These are phyloP conservation scores for Zymoseptoria passerinii DNA, from an alignment of 2,329 filamentous ascomycete species.

Conservation along the genomic window DNA sequence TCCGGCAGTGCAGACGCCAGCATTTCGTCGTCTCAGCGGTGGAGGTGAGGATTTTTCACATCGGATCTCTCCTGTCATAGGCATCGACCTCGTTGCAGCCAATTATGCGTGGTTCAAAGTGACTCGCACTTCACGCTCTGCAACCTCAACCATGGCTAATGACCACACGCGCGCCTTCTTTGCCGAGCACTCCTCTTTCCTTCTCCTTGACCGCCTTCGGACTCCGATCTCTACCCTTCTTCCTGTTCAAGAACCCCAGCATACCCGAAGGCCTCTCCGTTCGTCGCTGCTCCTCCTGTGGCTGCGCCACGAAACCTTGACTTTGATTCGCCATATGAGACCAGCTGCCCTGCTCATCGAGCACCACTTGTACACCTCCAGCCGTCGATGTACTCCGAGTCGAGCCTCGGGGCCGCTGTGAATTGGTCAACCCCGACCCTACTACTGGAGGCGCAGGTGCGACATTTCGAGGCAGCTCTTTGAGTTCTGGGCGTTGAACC, in stretches of 20 bases:
- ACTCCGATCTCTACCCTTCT: conserved; percentile 82
- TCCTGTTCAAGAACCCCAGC: conserved; percentile 80
- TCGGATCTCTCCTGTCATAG: not conserved
- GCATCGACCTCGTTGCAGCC: not conserved
- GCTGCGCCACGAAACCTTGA: conserved; percentile 51
- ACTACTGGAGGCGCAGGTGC: not conserved
- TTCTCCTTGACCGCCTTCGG: conserved; percentile 70
- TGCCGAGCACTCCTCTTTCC: conserved; percentile 81
- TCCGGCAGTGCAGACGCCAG: not conserved
- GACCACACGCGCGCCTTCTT: conserved; percentile 72
- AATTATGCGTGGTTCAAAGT: not conserved
- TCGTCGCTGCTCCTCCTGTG: conserved; percentile 42
- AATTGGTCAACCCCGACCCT: not conserved
- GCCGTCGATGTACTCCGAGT: conserved; percentile 67
- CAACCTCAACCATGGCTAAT: conserved; percentile 26
- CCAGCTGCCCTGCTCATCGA: conserved; percentile 86
- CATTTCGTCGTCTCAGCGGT: not conserved
- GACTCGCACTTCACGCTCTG: not conserved
- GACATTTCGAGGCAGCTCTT: not conserved
- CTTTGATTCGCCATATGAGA: conserved; percentile 81
- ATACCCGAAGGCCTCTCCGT: conserved; percentile 60
- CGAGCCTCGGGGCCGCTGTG: conserved; percentile 47
- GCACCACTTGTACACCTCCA: conserved; percentile 81
- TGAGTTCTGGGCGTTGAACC: not conserved
- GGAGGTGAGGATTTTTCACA: not conserved